Percentiles rank a stretch among this genome's conserved stretches.
Conservation (phyloP, 140 eudicot genomes). For the Senecio squalidus region DNA sequence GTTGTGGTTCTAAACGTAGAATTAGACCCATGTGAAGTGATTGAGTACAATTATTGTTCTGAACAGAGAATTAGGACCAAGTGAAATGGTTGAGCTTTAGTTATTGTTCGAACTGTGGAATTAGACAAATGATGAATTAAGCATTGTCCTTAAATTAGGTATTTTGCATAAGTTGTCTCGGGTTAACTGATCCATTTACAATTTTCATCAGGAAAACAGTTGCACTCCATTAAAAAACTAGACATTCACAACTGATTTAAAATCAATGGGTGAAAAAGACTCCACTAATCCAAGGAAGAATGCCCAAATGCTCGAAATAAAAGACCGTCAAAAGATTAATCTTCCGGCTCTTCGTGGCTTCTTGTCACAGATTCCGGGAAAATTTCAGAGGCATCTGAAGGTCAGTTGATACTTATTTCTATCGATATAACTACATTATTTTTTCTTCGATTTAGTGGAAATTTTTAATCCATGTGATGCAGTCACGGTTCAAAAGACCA, state of each 20-base stretch:
- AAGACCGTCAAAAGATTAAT: conserved; percentile 28
- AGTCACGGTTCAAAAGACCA: conserved; percentile 50
- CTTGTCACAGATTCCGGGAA: conserved; percentile 48
- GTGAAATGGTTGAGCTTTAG: too few relatives aligned
- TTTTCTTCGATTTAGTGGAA: neutral
- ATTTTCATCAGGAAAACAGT: conserved; percentile 13
- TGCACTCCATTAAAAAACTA: conserved; percentile 5
- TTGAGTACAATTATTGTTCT: too few relatives aligned
- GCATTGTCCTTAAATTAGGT: too few relatives aligned
- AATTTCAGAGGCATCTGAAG: conserved; percentile 54
- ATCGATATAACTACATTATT: neutral
- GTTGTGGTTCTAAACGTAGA: neutral
- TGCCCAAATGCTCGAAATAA: conserved; percentile 28
- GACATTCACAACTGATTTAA: conserved; percentile 26
- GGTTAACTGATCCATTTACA: neutral
- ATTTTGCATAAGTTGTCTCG: conserved; percentile 4
- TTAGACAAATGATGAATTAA: too few relatives aligned
- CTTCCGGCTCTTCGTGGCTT: conserved; percentile 49
- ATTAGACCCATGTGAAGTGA: too few relatives aligned
- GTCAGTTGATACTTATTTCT: conserved; percentile 31
- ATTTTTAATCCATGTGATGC: conserved; percentile 13
- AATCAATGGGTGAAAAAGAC: conserved; percentile 30
- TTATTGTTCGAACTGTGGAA: too few relatives aligned
- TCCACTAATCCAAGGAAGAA: conserved; percentile 20
- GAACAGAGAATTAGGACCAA: too few relatives aligned